Conservation (phyloP, 2,329 filamentous ascomycete genomes). For the Alternaria sp. region DNA sequence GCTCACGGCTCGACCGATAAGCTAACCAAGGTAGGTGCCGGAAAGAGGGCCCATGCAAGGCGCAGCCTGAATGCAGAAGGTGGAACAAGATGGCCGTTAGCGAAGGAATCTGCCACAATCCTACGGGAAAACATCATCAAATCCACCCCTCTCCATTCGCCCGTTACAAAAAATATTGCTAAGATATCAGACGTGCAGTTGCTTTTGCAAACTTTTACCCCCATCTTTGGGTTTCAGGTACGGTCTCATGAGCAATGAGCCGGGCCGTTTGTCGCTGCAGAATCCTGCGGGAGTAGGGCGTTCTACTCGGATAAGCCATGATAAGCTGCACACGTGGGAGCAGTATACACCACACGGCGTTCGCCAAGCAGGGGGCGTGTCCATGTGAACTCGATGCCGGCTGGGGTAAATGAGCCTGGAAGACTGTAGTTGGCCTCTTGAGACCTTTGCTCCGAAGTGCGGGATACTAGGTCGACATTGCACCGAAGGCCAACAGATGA, state of each 20-base stretch:
- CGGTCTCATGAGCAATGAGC: conserved; percentile 7
- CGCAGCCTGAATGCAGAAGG: conserved; percentile 23
- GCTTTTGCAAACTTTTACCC: conserved; percentile 4
- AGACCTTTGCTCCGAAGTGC: conserved; percentile 11
- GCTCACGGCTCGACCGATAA: conserved; percentile 8
- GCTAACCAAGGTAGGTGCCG: neutral
- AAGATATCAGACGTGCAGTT: neutral
- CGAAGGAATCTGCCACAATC: conserved; percentile 15
- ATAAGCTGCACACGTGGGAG: conserved; percentile 45
- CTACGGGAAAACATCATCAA: conserved; percentile 16
- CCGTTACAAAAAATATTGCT: neutral
- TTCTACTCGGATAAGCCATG: conserved; percentile 31
- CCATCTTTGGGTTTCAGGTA: conserved; percentile 13
- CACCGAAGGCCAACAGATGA: conserved; percentile 3
- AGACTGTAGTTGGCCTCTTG: conserved; percentile 22
- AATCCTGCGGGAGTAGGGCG: conserved; percentile 13
- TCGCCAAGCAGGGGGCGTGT: conserved; percentile 35
- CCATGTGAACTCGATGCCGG: conserved; percentile 38
- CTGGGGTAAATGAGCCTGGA: conserved; percentile 25
- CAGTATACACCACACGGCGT: conserved; percentile 23
- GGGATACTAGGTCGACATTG: conserved; percentile 9
- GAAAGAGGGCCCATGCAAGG: conserved; percentile 3
- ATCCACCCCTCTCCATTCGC: conserved; percentile 9
- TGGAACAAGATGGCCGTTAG: conserved; percentile 12
- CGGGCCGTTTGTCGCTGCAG: conserved; percentile 6